A percentile compares a stretch with the other conserved stretches of the same genome.
Evolutionary conservation across 768 basidiomycete genomes (phyloP).

Genomic region (Lactifluus subvellereus): DNA sequence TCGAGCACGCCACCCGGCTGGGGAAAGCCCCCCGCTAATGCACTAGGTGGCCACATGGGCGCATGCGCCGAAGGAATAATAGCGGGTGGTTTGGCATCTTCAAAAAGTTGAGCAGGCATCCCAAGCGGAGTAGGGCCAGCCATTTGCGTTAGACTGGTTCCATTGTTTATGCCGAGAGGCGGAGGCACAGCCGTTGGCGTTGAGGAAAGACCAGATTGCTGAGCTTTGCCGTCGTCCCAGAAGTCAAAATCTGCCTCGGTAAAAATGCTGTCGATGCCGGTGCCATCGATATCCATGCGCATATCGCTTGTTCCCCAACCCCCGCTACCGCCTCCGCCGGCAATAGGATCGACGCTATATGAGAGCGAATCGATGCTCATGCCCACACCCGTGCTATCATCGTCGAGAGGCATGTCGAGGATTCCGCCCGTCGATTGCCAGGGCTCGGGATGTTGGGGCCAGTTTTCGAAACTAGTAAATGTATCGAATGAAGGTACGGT

Average conservation of each 20-base stretch:
- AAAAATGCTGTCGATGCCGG: conserved; percentile 38
- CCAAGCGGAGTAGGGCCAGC: conserved; percentile 32
- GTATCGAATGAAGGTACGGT: conserved; percentile 27
- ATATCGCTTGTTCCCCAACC: conserved; percentile 24
- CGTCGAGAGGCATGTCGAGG: conserved; percentile 19
- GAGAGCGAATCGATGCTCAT: conserved; percentile 38
- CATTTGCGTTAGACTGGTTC: conserved; percentile 29
- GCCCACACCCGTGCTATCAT: conserved; percentile 29
- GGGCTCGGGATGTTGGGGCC: conserved; percentile 28
- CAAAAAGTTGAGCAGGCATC: conserved; percentile 33
- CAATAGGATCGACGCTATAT: conserved; percentile 40
- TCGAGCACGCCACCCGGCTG: conserved; percentile 26
- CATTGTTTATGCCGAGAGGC: conserved; percentile 21
- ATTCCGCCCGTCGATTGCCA: conserved; percentile 22
- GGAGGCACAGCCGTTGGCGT: conserved; percentile 23
- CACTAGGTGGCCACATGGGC: conserved; percentile 30
- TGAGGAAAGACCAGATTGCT: conserved; percentile 36
- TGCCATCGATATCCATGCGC: conserved; percentile 29
- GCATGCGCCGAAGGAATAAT: conserved; percentile 30
- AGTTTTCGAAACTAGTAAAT: conserved; percentile 42
- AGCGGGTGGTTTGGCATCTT: conserved; percentile 28
- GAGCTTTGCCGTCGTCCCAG: conserved; percentile 48
- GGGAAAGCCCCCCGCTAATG: conserved; percentile 15
- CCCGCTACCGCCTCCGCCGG: conserved; percentile 29
- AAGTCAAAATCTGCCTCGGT: conserved; percentile 89